These are phyloP conservation scores for Phytophthora citricola DNA, from an alignment of 352 stramenopile genomes.

Conservation along the genomic window DNA sequence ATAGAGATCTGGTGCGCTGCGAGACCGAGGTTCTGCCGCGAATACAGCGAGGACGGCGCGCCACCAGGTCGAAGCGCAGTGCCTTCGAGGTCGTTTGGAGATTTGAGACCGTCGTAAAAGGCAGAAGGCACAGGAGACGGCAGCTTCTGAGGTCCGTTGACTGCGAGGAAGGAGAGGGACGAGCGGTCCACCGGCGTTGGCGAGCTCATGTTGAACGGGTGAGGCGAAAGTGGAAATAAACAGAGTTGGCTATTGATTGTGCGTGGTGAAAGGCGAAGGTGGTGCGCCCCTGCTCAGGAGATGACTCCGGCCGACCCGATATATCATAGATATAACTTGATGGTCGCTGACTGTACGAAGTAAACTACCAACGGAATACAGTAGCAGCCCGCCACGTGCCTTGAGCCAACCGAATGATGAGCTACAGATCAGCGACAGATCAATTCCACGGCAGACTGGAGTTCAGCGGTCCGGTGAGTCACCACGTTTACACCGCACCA, in stretches of 20 bases:
- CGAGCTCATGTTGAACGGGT: conserved; percentile 5
- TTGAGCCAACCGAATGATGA: not conserved
- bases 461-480: too few relatives aligned
- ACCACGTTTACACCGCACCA: too few relatives aligned
- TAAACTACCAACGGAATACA: too few relatives aligned
- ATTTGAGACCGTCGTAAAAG: conserved; percentile 30
- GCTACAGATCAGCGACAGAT: not conserved
- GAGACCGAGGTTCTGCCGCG: conserved; percentile 40
- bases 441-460: not conserved
- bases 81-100: conserved; percentile 25
- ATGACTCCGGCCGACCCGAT: not conserved
- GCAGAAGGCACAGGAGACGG: conserved; percentile 11
- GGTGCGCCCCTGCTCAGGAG: not conserved
- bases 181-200: conserved; percentile 14
- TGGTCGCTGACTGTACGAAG: not conserved
- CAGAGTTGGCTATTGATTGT: not conserved
- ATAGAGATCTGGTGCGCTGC: conserved; percentile 44
- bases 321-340: not conserved
- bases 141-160: conserved; percentile 14
- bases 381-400: not conserved
- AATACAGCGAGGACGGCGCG: conserved; percentile 42
- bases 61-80: conserved; percentile 43
- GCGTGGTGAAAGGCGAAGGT: not conserved
- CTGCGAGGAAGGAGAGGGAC: conserved; percentile 14
- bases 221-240: conserved; percentile 20